Base-by-base conservation (phyloP, 352 stramenopile species). In the Thalassiosira sp. region DNA sequence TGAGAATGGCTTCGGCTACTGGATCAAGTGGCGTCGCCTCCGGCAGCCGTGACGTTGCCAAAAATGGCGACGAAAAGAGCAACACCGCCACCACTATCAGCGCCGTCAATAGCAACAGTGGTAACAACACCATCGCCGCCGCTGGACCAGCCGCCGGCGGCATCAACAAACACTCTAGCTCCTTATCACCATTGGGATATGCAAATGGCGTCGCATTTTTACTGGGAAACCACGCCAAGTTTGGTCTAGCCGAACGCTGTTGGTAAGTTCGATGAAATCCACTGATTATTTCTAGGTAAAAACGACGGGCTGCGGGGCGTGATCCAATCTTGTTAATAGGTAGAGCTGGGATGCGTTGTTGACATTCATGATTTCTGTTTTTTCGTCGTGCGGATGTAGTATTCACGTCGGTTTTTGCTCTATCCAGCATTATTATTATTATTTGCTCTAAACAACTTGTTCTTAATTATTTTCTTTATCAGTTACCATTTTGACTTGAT, bases 401-500 rank as follows among this genome's bases (percentile, higher is more conserved):
- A n/a, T n/a, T n/a, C n/a, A n/a, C n/a, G n/a, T n/a, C n/a, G n/a
- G n/a, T n/a, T n/a, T n/a, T n/a, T n/a, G n/a, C n/a, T n/a, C n/a
- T n/a, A n/a, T n/a, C n/a, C n/a, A n/a, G n/a, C n/a, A n/a, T n/a
- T n/a, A n/a, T n/a, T n/a, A n/a, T n/a, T n/a, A n/a, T n/a, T n/a
- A n/a, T n/a, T n/a, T n/a, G n/a, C n/a, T n/a, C n/a, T n/a, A n/a
- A n/a, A n/a, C n/a, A n/a, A n/a, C n/a, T n/a, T n/a, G n/a, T n/a
- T n/a, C n/a, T n/a, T n/a, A n/a, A n/a, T n/a, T n/a, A n/a, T n/a
- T n/a, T n/a, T n/a, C n/a, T n/a, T n/a, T 51, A 10, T 24, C 58
- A 85, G 77, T 46, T 93, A 93, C 58, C 87, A 93, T 66, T 91
- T 91, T 73, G 85, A 93, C 79, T 71, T 93, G 24, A 85, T 83